A percentile compares a stretch with the other conserved stretches of the same genome.
Evolutionary conservation across 805 yeast genomes (phyloP).

Genomic region (Teunomyces stri): DNA sequence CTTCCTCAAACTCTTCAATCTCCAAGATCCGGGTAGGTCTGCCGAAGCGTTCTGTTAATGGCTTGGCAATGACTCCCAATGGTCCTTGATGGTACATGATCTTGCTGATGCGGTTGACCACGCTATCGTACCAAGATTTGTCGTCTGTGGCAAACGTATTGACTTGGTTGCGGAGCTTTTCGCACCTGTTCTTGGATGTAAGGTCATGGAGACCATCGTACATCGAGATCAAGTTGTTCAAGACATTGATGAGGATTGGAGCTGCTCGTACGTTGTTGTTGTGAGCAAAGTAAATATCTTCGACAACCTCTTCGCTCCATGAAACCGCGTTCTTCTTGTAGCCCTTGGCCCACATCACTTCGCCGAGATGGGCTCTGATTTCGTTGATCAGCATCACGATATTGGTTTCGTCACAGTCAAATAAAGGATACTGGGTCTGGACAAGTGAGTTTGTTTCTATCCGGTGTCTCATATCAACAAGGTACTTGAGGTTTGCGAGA

Average conservation of each 20-base stretch:
- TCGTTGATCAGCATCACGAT: slow-evolving; percentile 29
- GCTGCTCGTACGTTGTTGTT: slow-evolving; percentile 24
- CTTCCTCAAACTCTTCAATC: slow-evolving; percentile 41
- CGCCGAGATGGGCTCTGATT: slow-evolving; percentile 38
- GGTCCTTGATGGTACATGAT: slow-evolving; percentile 43
- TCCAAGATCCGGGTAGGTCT: slow-evolving; percentile 31
- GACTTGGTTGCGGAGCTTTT: slow-evolving; percentile 22
- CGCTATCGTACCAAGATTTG: slow-evolving; percentile 32
- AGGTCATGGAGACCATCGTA: slow-evolving; percentile 24
- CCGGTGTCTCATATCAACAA: slow-evolving; percentile 18
- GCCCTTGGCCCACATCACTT: slow-evolving; percentile 42
- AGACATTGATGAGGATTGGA: slow-evolving; percentile 28
- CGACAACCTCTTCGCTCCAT: slow-evolving; percentile 43
- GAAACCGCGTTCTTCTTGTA: slow-evolving; percentile 36
- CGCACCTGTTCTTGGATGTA: slow-evolving; percentile 26
- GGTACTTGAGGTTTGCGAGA: slow-evolving; percentile 29
- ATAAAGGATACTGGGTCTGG: slow-evolving; percentile 35
- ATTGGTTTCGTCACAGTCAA: slow-evolving; percentile 31
- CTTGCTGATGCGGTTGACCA: slow-evolving; percentile 32
- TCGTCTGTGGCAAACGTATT: slow-evolving; percentile 24
- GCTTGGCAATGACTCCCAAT: slow-evolving; percentile 40
- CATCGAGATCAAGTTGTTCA: slow-evolving; percentile 33
- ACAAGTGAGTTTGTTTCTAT: slow-evolving; percentile 14
- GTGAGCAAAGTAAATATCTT: slow-evolving; percentile 31
- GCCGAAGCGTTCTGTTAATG: slow-evolving; percentile 38